phyloP scores from a whole-genome alignment of 192 early-diverging fungal species.

The Coemansia sp. region DNA sequence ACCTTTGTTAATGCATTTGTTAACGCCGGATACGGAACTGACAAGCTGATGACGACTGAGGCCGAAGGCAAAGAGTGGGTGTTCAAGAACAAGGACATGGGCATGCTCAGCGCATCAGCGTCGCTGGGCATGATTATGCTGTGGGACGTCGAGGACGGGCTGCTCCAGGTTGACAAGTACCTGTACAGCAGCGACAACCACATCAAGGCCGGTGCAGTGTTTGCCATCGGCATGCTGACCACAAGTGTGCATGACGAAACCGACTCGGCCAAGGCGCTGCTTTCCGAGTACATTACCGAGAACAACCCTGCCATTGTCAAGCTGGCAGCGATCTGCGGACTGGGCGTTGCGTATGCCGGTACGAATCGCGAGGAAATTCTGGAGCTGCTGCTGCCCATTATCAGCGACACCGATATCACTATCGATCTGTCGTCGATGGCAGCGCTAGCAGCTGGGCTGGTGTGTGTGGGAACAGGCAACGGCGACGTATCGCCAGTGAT shows the following conservation, averaged over 20 bases:
- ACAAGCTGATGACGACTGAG: slow-evolving; percentile 76
- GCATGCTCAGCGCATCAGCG: slow-evolving; percentile 93
- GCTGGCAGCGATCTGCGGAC: slow-evolving; percentile 81
- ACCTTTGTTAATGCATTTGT: slow-evolving; percentile 99
- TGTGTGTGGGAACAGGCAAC: slow-evolving; percentile 88
- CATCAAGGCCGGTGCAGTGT: slow-evolving; percentile 89
- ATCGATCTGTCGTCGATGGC: slow-evolving; percentile 92
- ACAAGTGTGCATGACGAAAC: slow-evolving; percentile 86
- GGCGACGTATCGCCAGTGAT: slow-evolving; percentile 90
- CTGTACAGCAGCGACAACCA: slow-evolving; percentile 77
- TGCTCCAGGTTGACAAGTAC: slow-evolving; percentile 94
- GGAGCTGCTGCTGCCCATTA: slow-evolving; percentile 77
- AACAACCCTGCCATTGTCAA: slow-evolving; percentile 58
- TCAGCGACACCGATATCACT: slow-evolving; percentile 73
- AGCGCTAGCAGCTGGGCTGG: slow-evolving; percentile 84
- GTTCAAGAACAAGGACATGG: slow-evolving; percentile 97
- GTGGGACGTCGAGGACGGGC: slow-evolving; percentile 91
- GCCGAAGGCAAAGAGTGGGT: slow-evolving; percentile 85
- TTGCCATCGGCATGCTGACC: slow-evolving; percentile 92
- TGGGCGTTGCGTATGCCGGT: slow-evolving; percentile 95
- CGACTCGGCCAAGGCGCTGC: slow-evolving; percentile 88
- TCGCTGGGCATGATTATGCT: slow-evolving; percentile 90
- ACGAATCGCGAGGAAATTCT: slow-evolving; percentile 81
- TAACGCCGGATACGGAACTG: slow-evolving; percentile 93
- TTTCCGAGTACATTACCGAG: slow-evolving; percentile 77